Base-by-base conservation (phyloP, 1,284 basidiomycete species). In the Omphalotus olearius region DNA sequence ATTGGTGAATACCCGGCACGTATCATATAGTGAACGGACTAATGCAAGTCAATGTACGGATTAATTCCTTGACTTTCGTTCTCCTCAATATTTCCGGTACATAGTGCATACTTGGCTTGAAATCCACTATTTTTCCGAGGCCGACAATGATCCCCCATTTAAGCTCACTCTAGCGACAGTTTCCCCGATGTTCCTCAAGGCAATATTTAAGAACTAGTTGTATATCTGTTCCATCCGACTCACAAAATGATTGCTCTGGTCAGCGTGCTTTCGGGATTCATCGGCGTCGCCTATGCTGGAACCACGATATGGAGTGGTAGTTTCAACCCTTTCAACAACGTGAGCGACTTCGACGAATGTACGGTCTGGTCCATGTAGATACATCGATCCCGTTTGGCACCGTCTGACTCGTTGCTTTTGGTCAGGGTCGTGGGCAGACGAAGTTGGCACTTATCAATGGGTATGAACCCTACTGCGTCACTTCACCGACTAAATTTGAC, bases 401-500 rank as follows among this genome's bases (percentile, higher is more conserved):
- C 28, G 16, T n/a, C n/a, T 16, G 42, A 23, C 13, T 25, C 25
- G 26, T 28, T 33, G 37, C 13, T 26, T 33, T 55, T 38, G 49
- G 23, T 16, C 52, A 81, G 80, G 80, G 80, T 77, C 76, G 11
- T 83, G 76, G 75, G 66, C 74, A n/a, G 75, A 72, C 64, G 65
- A 78, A 65, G 76, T 80, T 44, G 78, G 76, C 33, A 65, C 70
- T 45, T 83, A 81, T 62, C 81, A 83, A 69, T 83, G 80, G 78
- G 75, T 76, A 59, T 4, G 52, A 5, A 23, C 23, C 23, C 44
- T 26, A 20, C 23, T 42, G n/a, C 17, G n/a, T n/a, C n/a, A 35
- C 17, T 40, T 20, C 10, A 16, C 20, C 6, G n/a, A 11, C 16
- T 37, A 1, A 2, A n/a, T 16, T 30, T 16, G 13, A 30, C 17